These are phyloP conservation scores for Collariella sp. DNA, from an alignment of 495 filamentous ascomycete genomes.

Conservation along the genomic window DNA sequence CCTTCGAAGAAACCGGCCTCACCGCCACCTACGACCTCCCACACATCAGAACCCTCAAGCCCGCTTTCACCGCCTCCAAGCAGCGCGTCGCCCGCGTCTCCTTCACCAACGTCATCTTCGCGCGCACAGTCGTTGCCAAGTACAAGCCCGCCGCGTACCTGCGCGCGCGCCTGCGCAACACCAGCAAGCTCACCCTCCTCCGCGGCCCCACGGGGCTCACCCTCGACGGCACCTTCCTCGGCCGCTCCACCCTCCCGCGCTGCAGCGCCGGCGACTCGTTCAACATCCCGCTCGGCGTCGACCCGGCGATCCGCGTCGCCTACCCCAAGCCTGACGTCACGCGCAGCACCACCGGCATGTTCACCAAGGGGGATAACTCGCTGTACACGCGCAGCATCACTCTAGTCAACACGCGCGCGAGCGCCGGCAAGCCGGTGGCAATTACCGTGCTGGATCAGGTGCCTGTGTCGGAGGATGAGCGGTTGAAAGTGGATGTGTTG, in stretches of 20 bases:
- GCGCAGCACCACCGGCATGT: constrained; percentile 42
- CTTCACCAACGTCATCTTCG: constrained; percentile 37
- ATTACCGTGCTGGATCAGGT: constrained; percentile 57
- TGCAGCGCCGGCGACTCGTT: constrained; percentile 55
- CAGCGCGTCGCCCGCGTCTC: constrained; percentile 41
- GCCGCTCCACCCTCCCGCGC: constrained; percentile 48
- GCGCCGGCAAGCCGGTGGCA: constrained; percentile 38
- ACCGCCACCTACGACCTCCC: constrained; percentile 57
- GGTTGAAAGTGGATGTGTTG: constrained; percentile 45
- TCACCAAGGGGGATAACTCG: constrained; percentile 49
- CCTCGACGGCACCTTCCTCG: constrained; percentile 61
- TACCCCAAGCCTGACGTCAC: constrained; percentile 56
- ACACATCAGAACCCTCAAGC: constrained; percentile 40
- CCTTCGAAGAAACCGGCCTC: constrained; percentile 45
- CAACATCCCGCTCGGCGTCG: constrained; percentile 54
- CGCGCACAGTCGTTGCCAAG: constrained; percentile 55
- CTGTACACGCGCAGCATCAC: constrained; percentile 49
- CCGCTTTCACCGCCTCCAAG: constrained; percentile 34
- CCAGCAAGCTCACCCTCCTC: constrained; percentile 49
- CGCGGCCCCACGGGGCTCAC: constrained; percentile 54
- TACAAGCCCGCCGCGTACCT: constrained; percentile 58
- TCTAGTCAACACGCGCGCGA: constrained; percentile 51
- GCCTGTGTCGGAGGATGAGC: constrained; percentile 58
- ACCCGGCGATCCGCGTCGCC: constrained; percentile 51
- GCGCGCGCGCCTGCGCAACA: constrained; percentile 54